Conservation (phyloP, 2,329 filamentous ascomycete species). For the Dactylellina haptotyla region DNA sequence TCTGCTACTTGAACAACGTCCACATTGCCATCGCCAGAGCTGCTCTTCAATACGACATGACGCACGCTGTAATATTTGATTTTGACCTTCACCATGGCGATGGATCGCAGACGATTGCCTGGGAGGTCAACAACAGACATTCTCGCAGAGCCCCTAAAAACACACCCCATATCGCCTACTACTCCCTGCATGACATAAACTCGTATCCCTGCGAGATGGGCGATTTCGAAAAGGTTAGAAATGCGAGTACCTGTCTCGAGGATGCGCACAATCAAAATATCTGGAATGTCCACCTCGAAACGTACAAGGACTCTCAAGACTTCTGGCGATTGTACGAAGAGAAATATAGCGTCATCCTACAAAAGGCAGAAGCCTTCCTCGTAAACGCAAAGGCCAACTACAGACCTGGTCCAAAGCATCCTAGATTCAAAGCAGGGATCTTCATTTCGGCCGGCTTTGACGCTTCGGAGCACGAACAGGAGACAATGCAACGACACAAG, state of each 20-base stretch:
- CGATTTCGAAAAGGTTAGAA: constrained; percentile 92
- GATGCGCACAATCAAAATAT: constrained; percentile 92
- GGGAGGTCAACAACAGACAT: constrained; percentile 80
- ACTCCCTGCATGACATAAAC: constrained; percentile 97
- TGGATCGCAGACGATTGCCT: constrained; percentile 93
- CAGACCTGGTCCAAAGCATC: constrained; percentile 63
- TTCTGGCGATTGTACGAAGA: constrained; percentile 90
- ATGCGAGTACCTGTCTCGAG: constrained; percentile 92
- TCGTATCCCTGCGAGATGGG: constrained; percentile 95
- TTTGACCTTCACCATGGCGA: constrained; percentile 93
- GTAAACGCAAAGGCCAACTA: constrained; percentile 68
- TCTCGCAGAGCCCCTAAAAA: constrained; percentile 55
- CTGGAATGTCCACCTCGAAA: constrained; percentile 93
- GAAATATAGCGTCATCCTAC: constrained; percentile 78
- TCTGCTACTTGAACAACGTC: constrained; percentile 99
- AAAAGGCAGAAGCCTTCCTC: constrained; percentile 81
- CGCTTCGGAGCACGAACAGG: constrained; percentile 91
- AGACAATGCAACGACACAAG: constrained; percentile 92
- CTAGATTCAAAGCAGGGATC: constrained; percentile 75
- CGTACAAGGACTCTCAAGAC: constrained; percentile 82
- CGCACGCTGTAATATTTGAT: constrained; percentile 92
- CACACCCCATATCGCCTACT: constrained; percentile 78
- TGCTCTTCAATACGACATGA: constrained; percentile 82
- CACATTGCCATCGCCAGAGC: constrained; percentile 96
- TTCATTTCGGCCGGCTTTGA: constrained; percentile 97